Percentiles rank a stretch among this genome's conserved stretches.
These are phyloP conservation scores for Fraxinus sp. DNA, from an alignment of 305 asterid species.

Conservation along the genomic window DNA sequence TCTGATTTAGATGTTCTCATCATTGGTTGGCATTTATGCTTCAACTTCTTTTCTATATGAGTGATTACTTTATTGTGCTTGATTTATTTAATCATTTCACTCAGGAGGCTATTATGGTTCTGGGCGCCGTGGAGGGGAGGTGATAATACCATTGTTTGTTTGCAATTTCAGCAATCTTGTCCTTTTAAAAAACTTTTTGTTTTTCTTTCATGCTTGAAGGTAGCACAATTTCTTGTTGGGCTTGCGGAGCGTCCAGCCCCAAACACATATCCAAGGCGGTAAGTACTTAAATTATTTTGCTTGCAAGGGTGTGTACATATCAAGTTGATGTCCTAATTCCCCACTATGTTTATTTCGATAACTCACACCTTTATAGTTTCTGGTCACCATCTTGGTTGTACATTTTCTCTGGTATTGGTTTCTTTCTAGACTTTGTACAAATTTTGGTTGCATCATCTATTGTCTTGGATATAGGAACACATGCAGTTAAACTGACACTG, in stretches of 20 bases:
- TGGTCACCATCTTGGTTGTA: conserved; percentile 2
- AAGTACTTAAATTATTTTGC: conserved; percentile 29
- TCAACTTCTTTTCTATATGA: background rate
- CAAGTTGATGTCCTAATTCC: conserved; percentile 12
- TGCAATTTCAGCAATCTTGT: conserved; percentile 20
- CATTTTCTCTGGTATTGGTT: background rate
- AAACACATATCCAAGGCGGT: conserved; percentile 79
- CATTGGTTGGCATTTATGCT: conserved; percentile 54
- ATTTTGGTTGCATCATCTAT: background rate
- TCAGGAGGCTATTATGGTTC: conserved; percentile 98
- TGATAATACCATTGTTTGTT: conserved; percentile 30
- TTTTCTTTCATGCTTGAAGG: conserved; percentile 41
- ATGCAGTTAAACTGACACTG: background rate
- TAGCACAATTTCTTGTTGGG: conserved; percentile 91
- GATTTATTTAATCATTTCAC: conserved; percentile 18
- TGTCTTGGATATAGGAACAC: background rate
- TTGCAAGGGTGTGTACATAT: conserved; percentile 8
- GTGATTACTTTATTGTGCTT: conserved; percentile 19
- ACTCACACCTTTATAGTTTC: background rate
- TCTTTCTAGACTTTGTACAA: background rate
- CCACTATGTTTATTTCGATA: conserved; percentile 17
- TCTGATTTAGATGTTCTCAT: conserved; percentile 89
- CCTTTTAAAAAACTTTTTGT: conserved; percentile 2
- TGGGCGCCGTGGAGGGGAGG: conserved; percentile 99
- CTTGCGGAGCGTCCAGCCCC: conserved; percentile 80